Base-by-base conservation (phyloP, 2,329 filamentous ascomycete species). In the Cadophora luteo-olivacea region DNA sequence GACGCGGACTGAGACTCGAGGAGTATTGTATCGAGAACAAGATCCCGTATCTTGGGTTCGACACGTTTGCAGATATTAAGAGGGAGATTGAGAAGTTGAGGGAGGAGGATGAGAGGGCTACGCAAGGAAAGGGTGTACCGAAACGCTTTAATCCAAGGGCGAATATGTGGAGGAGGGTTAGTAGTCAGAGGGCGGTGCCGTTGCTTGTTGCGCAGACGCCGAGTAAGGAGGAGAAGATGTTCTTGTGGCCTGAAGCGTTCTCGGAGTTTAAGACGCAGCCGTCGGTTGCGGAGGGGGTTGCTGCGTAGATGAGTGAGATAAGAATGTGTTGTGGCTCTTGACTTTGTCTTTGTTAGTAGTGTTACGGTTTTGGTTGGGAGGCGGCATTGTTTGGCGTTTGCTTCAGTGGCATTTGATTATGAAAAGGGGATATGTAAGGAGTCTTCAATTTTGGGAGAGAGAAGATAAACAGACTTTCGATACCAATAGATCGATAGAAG, bases 61-160 rank as follows among this genome's bases (percentile, higher is more conserved):
- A 91, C 76, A 89, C 86, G 0, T 91, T 91, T 74, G 84, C 86
- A 57, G 89, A 90, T 77, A 87, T 92, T 74, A 86, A 90, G 79
- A 80, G 75, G 36, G 87, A 90, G 77, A 82, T 91, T 66, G 80
- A 84, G 77, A 81, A 79, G 66, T 86, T 91, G 73, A 84, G 83
- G 54, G 81, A 82, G 68, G 84, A 90, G 75, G 89, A 91, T 75
- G 83, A 87, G 71, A 79, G 83, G 76, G 85, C 86, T 81, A 91
- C 89, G 0, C 82, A 84, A 61, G 89, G 89, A 61, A 78, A 81
- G 67, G 89, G 89, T 49, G 80, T 86, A 69, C 89, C 89, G 0
- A 83, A 81, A 9, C 82, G 84, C 72, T 91, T 90, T 81, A 91
- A 91, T 79, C 89, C 89, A 8, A 83, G 89, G 54, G 89, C 88